Evolutionary conservation across 345 rosid genomes (phyloP).

Genomic region (Eucalyptus grandis): DNA sequence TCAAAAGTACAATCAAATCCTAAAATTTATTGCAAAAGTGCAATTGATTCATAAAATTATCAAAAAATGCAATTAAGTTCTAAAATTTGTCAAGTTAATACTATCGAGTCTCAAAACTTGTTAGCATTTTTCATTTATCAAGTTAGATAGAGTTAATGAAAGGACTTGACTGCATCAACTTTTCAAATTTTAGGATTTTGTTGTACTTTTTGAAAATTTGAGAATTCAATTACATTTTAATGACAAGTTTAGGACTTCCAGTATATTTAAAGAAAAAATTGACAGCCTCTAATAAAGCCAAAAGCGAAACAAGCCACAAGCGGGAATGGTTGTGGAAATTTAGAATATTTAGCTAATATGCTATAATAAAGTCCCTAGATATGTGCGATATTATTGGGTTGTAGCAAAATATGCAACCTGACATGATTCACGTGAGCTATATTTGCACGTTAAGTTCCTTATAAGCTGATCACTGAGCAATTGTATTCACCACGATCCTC

Average conservation of each 20-base stretch:
- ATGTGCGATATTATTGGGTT: not conserved
- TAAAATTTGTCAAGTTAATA: fast-evolving
- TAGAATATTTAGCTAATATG: not conserved
- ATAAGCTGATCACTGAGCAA: not conserved
- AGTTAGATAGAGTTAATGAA: fast-evolving
- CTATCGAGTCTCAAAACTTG: no score
- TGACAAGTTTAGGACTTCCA: no score
- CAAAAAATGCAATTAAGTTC: fast-evolving
- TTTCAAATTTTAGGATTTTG: no score
- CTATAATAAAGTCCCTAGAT: not conserved
- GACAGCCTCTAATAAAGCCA: not conserved
- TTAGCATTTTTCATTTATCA: fast-evolving
- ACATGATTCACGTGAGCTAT: not conserved
- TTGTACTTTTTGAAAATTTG: no score
- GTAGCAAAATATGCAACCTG: not conserved
- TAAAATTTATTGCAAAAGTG: fast-evolving
- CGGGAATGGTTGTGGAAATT: fast-evolving
- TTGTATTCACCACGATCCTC: not conserved
- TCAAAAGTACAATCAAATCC: fast-evolving
- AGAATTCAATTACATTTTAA: fast-evolving
- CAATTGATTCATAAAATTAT: fast-evolving
- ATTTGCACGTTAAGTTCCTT: not conserved
- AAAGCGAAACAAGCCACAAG: not conserved
- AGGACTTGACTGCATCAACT: no score
- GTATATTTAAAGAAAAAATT: not conserved